phyloP scores from a whole-genome alignment of 1,284 basidiomycete species.

The Marasmius fiardii region DNA sequence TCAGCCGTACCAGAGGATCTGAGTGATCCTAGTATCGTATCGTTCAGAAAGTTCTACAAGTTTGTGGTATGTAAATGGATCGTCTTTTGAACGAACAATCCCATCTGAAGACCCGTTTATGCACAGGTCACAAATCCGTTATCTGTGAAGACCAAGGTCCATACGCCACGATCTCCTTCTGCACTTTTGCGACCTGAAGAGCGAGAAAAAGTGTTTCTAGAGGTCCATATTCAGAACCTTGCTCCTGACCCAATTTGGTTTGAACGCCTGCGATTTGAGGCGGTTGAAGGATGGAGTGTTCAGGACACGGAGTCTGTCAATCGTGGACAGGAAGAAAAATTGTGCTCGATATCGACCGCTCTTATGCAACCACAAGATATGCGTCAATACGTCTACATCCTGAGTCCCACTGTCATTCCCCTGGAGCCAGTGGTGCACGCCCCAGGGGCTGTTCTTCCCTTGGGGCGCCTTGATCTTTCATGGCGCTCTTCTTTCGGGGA shows the following conservation, averaged over 20 bases:
- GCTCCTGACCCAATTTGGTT: conserved; percentile 77
- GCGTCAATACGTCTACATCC: conserved; percentile 81
- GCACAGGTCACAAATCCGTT: conserved; percentile 80
- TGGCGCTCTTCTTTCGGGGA: conserved; percentile 83
- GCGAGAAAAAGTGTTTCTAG: conserved; percentile 80
- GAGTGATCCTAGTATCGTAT: conserved; percentile 58
- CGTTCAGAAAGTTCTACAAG: conserved; percentile 86
- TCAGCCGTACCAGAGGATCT: conserved; percentile 43
- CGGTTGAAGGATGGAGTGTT: conserved; percentile 66
- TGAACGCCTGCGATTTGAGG: conserved; percentile 71
- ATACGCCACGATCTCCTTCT: conserved; percentile 68
- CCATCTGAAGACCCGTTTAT: background rate
- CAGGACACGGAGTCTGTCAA: conserved; percentile 46
- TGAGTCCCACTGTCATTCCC: conserved; percentile 50
- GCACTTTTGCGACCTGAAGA: conserved; percentile 58
- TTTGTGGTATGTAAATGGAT: conserved; percentile 61
- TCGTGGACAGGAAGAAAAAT: conserved; percentile 26
- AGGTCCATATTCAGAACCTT: conserved; percentile 85
- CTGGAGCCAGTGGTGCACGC: conserved; percentile 48
- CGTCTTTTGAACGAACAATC: background rate
- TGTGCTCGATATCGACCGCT: conserved; percentile 61
- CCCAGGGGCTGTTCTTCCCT: conserved; percentile 69
- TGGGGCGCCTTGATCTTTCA: conserved; percentile 79
- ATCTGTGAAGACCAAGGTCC: conserved; percentile 88
- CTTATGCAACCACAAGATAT: conserved; percentile 80